Base-by-base conservation (phyloP, 805 yeast species). In the Kuraishia molischiana region DNA sequence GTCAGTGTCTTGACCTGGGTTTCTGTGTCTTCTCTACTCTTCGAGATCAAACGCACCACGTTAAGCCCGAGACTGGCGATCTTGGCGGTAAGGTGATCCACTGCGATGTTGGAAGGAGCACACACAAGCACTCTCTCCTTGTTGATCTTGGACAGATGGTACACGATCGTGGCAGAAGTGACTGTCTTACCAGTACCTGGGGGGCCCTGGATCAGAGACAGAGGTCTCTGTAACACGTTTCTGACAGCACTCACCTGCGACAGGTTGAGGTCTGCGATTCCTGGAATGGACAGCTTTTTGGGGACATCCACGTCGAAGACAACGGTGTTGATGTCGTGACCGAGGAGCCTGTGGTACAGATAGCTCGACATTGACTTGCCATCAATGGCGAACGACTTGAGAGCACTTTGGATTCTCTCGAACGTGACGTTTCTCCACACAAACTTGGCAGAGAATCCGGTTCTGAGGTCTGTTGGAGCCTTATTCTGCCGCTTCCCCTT, bases 131-230 rank as follows among this genome's bases (percentile, higher is more conserved):
- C 76, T 43, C 74, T 73, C 35, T 74, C 78, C 39, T 73, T 72
- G 47, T 73, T 74, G 42, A 78, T 51, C 41, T 75, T 73, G 3
- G 77, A 67, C 38, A 86, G 61, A 50, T 85, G 95, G 48, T 84
- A 80, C 22, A 87, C 74, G 41, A 89, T 84, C 0, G 95, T 79
- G 2, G 95, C 90, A 0, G 95, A 85, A 0, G 95, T 87, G 13
- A 85, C 94, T 1, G 97, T 89, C 53, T 89, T 89, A 54, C 97
- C 97, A 0, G 97, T 89, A 45, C 95, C 95, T 3, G 97, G 97
- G 8, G 97, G 97, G 14, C 97, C 97, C 56, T 89, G 96, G 44
- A 86, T 85, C 46, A 86, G 66, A 4, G 92, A 74, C 32, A 87
- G 63, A 2, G 95, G 95, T 45, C 76, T 66, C 48, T 71, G 72